These are phyloP conservation scores for Mrakia hoshinonis DNA, from an alignment of 768 basidiomycete species.

Conservation along the genomic window DNA sequence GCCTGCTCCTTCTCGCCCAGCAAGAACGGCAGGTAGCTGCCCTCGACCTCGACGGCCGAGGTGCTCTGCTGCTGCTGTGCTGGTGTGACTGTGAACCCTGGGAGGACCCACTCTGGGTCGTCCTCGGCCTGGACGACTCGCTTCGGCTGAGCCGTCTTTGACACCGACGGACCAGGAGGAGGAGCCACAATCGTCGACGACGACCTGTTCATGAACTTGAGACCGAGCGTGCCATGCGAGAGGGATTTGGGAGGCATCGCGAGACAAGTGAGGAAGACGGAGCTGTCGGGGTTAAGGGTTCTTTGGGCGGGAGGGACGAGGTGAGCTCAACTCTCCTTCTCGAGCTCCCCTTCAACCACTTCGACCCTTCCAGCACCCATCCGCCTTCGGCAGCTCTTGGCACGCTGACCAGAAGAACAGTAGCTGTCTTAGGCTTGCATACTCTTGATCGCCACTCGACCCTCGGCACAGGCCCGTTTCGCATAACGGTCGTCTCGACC, in stretches of 20 bases:
- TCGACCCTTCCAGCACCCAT: too few relatives aligned
- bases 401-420: too few relatives aligned
- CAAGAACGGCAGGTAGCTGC: slow-evolving; percentile 23
- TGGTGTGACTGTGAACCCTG: background rate
- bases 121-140: background rate
- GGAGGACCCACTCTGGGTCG: slow-evolving; percentile 19
- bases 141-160: slow-evolving; percentile 15
- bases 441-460: too few relatives aligned
- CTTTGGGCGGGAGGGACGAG: background rate
- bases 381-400: too few relatives aligned
- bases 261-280: background rate
- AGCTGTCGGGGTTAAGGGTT: background rate
- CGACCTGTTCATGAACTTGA: slow-evolving; percentile 25
- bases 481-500: too few relatives aligned
- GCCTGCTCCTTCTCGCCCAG: slow-evolving; percentile 41
- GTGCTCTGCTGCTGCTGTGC: background rate
- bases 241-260: slow-evolving; percentile 18
- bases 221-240: slow-evolving; percentile 17
- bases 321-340: too few relatives aligned
- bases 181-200: slow-evolving; percentile 1
- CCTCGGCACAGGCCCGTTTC: too few relatives aligned
- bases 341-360: too few relatives aligned
- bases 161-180: background rate
- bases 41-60: slow-evolving; percentile 17
- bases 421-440: too few relatives aligned